phyloP scores from a whole-genome alignment of 1,284 basidiomycete species.

The Tilletia setariae region DNA sequence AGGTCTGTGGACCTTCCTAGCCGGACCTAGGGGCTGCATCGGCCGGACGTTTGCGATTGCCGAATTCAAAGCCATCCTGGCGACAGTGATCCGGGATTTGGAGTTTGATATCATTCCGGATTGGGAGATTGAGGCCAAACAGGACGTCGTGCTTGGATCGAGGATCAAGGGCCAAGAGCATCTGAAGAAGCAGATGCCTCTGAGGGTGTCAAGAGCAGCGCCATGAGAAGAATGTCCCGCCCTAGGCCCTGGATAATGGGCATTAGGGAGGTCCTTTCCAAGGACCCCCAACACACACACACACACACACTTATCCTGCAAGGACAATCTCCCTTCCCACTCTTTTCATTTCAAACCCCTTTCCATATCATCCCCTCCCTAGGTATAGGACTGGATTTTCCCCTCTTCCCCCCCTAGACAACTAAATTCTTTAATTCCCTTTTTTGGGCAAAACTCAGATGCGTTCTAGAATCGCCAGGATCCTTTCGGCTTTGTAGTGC shows the following conservation, averaged over 20 bases:
- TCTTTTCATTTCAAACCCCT: no score
- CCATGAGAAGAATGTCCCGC: not conserved
- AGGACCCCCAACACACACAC: no score
- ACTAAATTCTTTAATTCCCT: no score
- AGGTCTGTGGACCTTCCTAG: constrained; percentile 29
- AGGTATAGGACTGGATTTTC: no score
- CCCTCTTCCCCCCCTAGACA: no score
- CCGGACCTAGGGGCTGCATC: constrained; percentile 39
- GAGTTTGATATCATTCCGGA: constrained; percentile 25
- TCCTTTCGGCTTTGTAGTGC: constrained; percentile 26
- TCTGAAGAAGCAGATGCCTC: constrained; percentile 26
- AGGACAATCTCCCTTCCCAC: no score
- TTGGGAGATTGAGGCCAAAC: constrained; percentile 25
- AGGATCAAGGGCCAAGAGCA: constrained; percentile 21
- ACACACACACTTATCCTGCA: no score
- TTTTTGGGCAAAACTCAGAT: not conserved
- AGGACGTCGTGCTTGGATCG: constrained; percentile 31
- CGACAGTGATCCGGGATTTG: constrained; percentile 24
- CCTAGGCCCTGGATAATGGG: no score
- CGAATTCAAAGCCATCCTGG: constrained; percentile 35
- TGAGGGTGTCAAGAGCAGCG: constrained; percentile 21
- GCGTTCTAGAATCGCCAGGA: not conserved
- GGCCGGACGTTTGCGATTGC: constrained; percentile 35
- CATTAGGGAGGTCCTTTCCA: no score
- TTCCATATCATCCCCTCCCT: no score